Conservation (phyloP, 2,329 filamentous ascomycete genomes). For the Colletotrichum sp. region DNA sequence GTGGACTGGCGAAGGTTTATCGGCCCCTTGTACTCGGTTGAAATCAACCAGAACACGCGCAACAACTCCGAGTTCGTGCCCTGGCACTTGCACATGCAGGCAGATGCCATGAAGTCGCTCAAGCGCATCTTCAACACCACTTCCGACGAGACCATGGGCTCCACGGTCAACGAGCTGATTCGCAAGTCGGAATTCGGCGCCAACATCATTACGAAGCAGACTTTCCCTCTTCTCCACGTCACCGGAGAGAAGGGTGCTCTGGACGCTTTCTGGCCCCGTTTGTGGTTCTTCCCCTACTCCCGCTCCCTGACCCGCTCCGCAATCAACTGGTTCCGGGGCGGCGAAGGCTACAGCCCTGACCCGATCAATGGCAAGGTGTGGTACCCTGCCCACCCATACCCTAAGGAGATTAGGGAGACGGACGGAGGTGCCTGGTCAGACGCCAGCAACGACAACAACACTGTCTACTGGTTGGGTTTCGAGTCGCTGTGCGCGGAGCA, state of each 20-base stretch:
- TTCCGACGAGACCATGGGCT: constrained; percentile 28
- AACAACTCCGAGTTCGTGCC: constrained; percentile 31
- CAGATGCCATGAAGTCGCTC: constrained; percentile 31
- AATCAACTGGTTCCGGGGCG: constrained; percentile 26
- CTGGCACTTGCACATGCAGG: constrained; percentile 35
- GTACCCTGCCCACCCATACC: constrained; percentile 23
- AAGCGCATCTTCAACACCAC: constrained; percentile 34
- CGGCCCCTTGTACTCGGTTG: constrained; percentile 26
- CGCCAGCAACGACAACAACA: constrained; percentile 16
- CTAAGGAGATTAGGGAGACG: constrained; percentile 5
- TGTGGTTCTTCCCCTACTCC: constrained; percentile 43
- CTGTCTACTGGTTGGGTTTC: constrained; percentile 19
- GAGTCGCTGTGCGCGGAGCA: constrained; percentile 18
- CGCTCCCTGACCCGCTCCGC: constrained; percentile 32
- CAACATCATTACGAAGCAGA: constrained; percentile 40
- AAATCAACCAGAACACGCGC: constrained; percentile 23
- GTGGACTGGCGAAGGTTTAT: constrained; percentile 37
- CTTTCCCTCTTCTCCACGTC: constrained; percentile 42
- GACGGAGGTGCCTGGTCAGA: constrained; percentile 22
- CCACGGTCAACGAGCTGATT: constrained; percentile 34
- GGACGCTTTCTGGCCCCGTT: constrained; percentile 33
- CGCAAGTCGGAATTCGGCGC: constrained; percentile 35
- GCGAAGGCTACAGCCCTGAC: constrained; percentile 27
- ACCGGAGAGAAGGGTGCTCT: constrained; percentile 40
- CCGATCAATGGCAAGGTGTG: constrained; percentile 36